Evolutionary conservation across 352 stramenopile genomes (phyloP).

Genomic region (Lagenidium giganteum): DNA sequence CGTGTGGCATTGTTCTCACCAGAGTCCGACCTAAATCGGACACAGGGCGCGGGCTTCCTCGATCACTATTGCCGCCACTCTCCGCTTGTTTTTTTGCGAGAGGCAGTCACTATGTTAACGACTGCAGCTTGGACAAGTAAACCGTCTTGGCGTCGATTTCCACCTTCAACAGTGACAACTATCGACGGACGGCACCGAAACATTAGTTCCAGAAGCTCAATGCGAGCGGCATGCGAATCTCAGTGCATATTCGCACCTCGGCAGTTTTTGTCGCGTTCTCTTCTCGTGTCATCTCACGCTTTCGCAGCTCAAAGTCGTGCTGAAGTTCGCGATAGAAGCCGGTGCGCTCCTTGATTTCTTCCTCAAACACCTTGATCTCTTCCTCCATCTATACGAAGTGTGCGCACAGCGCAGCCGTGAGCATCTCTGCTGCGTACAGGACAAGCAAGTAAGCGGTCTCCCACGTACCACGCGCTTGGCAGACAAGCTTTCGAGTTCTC

Average conservation of each 20-base stretch:
- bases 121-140: conserved; percentile 55
- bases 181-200: not conserved
- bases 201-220: not conserved
- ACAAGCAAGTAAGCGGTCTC: too few relatives aligned
- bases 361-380: conserved; percentile 52
- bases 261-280: conserved; percentile 44
- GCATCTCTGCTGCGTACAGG: not conserved
- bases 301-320: conserved; percentile 25
- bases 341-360: conserved; percentile 52
- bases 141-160: conserved; percentile 65
- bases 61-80: too few relatives aligned
- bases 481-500: conserved; percentile 59
- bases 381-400: conserved; percentile 12
- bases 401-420: too few relatives aligned
- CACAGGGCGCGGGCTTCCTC: too few relatives aligned
- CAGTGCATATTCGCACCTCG: conserved; percentile 32
- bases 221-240: not conserved
- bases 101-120: too few relatives aligned
- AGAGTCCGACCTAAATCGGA: too few relatives aligned
- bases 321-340: too few relatives aligned
- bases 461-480: conserved; percentile 45
- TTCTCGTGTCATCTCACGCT: conserved; percentile 37
- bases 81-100: too few relatives aligned
- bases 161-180: conserved; percentile 64
- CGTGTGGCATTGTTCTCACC: too few relatives aligned